Base-by-base conservation (phyloP, 2,329 filamentous ascomycete genomes). In the Fusarium verticillioides region DNA sequence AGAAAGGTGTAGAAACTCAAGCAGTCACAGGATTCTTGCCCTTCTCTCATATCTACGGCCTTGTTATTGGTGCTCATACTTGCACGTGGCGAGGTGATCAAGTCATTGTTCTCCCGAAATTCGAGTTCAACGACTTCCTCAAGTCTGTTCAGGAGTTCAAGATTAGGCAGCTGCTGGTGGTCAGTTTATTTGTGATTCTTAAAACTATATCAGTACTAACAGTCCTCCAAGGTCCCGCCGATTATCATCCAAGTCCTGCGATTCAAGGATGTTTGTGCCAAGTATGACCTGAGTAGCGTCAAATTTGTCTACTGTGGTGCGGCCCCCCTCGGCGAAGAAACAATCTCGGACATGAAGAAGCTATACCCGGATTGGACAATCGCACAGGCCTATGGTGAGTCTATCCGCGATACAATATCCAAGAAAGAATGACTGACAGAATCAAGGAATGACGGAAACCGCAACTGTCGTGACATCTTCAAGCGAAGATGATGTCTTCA, bases 31-130 rank as follows among this genome's bases (percentile, higher is more conserved):
- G 93, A 3, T 84, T 95, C 12, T 84, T 96, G 0, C 93, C 93
- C 1, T 90, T 94, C 77, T 95, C 92, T 71, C 94, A 97, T 77
- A 96, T 96, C 61, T 97, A 96, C 79, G 90, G 90, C 7, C 84
- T 96, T 30, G 89, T 95, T 8, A 88, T 94, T 18, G 89, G 94
- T 63, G 90, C 89, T 40, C 92, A 94, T 79, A 81, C 86, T 0
- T 87, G 87, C 30, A 85, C 89, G 2, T 96, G 90, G 78, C 88
- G 92, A 34, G 94, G 94, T 13, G 94, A 96, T 70, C 89, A 91
- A 60, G 85, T 93, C 8, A 87, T 96, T 56, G 87, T 96, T 4
- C 85, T 96, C 21, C 91, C 88, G n/a, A 94, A 93, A 73, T 96
- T 95, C 76, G 93, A 96, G 44, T 86, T 96, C 43, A 83, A 86